Evolutionary conservation across 1,139 yeast genomes (phyloP), one percentile per base, ranked within the genome.

Genomic region (Meyerozyma elateridarum): DNA sequence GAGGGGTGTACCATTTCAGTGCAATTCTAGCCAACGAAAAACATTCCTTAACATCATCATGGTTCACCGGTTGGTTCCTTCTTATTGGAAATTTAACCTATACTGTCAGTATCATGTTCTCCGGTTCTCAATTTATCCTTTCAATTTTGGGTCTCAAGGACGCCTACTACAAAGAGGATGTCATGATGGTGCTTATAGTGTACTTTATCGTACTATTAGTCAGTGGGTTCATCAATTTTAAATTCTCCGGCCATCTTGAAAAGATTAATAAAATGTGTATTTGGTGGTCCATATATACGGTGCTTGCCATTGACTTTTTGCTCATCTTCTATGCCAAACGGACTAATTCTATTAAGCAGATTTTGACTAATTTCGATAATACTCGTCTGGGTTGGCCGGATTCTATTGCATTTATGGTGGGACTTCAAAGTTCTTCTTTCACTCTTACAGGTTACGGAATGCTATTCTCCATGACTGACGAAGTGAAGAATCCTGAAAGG

Each of bases 401-500:
- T 31, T 64, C 71, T 2, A 45, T 82, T 37, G 85, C 89, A 1
- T 82, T 82, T 39, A 59, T 81, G 33, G 74, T 84, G 25, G 93
- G 93, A 0, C 70, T 85, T 35, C 89, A 83, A 51, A 82, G 85
- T 44, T 76, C 89, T 1, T 79, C 84, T 26, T 83, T 83, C 54
- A 83, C 91, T 16, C 64, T 84, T 48, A 84, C 85, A 38, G 94
- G 94, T 0, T 85, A 81, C 52, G 91, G 91, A 17, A 79, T 85
- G 73, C 64, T 85, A 17, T 85, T 87, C 12, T 80, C 91, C 6
- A 73, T 85, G 66, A 77, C 88, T 21, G 95, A 85, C 51, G 95
- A 85, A 56, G 91, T 85, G 9, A 76, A 77, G 44, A 67, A 67
- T 22, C 91, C 94, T 0, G 89, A 84, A 48, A 70, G 66, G 40